Conservation (phyloP, 2,329 filamentous ascomycete species). For the Fusarium heterosporum region DNA sequence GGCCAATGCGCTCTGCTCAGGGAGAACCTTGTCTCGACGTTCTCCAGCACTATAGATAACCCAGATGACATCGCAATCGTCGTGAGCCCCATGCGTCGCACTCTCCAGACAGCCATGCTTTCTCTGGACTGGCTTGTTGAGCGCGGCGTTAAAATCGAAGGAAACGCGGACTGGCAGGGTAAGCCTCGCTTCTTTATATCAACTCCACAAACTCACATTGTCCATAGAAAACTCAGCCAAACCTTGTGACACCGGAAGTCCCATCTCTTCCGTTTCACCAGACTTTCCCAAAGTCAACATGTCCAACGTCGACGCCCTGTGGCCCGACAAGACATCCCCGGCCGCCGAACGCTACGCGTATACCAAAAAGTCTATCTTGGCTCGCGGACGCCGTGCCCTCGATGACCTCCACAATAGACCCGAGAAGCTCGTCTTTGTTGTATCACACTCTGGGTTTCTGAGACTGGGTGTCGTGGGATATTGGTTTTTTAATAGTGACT, state of each 20-base stretch:
- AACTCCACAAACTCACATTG: background rate
- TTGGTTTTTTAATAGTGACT: conserved; percentile 72
- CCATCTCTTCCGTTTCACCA: conserved; percentile 55
- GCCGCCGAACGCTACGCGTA: conserved; percentile 63
- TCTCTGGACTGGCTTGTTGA: conserved; percentile 69
- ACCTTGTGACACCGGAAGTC: conserved; percentile 71
- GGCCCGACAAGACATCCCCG: conserved; percentile 70
- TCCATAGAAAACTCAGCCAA: conserved; percentile 63
- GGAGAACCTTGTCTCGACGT: conserved; percentile 55
- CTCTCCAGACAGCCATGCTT: conserved; percentile 71
- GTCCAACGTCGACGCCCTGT: conserved; percentile 66
- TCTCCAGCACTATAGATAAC: conserved; percentile 49
- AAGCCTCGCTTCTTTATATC: conserved; percentile 7
- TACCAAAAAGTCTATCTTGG: conserved; percentile 64
- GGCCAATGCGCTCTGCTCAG: conserved; percentile 61
- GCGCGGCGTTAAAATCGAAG: conserved; percentile 64
- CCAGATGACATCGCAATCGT: conserved; percentile 63
- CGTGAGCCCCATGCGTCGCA: conserved; percentile 73
- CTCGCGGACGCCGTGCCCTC: conserved; percentile 65
- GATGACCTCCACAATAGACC: conserved; percentile 62
- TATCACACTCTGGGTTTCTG: conserved; percentile 74
- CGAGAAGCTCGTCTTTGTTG: conserved; percentile 72
- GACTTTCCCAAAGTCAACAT: conserved; percentile 70
- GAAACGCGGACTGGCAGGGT: conserved; percentile 75
- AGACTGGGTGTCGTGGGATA: conserved; percentile 66